A percentile compares a stretch with the other conserved stretches of the same genome.
phyloP scores from a whole-genome alignment of 441 rosid species.

The Populus hybrid region DNA sequence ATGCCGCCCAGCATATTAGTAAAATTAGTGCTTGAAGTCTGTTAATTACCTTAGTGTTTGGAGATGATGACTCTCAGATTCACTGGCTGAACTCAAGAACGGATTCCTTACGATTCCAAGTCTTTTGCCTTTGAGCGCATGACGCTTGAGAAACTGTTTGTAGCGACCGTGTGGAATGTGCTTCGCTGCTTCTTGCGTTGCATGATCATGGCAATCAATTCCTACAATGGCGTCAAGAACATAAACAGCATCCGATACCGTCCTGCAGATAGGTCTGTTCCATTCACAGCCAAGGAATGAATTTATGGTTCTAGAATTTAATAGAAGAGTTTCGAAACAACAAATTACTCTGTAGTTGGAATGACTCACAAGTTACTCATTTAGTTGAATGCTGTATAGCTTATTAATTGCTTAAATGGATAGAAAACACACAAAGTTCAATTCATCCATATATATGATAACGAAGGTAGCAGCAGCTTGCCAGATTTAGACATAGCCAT shows the following conservation, averaged over 20 bases:
- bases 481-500: no score
- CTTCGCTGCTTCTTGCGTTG: conserved; percentile 36
- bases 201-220: conserved; percentile 45
- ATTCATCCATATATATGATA: no score
- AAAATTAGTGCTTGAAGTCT: no score
- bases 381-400: no score
- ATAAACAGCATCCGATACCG: conserved; percentile 60
- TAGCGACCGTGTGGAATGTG: conserved; percentile 63
- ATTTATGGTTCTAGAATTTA: no score
- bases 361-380: no score
- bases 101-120: conserved; percentile 44
- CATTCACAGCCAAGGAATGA: neutral
- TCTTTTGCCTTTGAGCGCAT: conserved; percentile 53
- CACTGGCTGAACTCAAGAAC: conserved; percentile 18
- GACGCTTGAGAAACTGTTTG: conserved; percentile 20
- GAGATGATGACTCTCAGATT: conserved; percentile 26
- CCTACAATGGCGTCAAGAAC: conserved; percentile 67
- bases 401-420: no score
- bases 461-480: no score
- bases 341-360: no score
- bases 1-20: no score
- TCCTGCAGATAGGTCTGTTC: conserved; percentile 61
- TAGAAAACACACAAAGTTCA: no score
- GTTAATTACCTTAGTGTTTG: conserved; percentile 39
- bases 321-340: no score